Evolutionary conservation across 768 basidiomycete species (phyloP).

Genomic region (Cystofilobasidium capitatum): DNA sequence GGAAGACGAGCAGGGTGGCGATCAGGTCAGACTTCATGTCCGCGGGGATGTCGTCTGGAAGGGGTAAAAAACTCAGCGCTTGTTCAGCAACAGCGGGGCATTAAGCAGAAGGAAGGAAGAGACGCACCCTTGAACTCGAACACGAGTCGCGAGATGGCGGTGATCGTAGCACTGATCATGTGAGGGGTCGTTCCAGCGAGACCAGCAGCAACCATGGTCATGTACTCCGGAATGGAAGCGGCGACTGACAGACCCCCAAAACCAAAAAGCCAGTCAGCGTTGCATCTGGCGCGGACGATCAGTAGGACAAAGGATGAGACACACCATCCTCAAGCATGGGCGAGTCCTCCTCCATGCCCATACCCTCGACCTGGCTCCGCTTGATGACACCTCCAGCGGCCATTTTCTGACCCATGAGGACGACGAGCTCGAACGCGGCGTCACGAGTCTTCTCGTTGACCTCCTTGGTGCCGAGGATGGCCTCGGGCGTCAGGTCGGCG

Average conservation of each 20-base stretch:
- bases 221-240: conserved; percentile 78
- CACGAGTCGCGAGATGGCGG: conserved; percentile 80
- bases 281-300: conserved; percentile 12
- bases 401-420: conserved; percentile 92
- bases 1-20: conserved; percentile 75
- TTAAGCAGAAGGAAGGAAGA: not conserved
- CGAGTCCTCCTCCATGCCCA: conserved; percentile 46
- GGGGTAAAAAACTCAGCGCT: not conserved
- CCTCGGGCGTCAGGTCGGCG: conserved; percentile 82
- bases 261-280: too few relatives aligned
- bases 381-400: conserved; percentile 70
- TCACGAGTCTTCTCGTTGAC: conserved; percentile 83
- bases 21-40: conserved; percentile 75
- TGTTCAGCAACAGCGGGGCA: not conserved
- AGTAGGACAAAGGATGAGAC: not conserved
- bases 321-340: conserved; percentile 27
- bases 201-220: conserved; percentile 95
- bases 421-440: conserved; percentile 79
- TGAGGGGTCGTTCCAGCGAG: conserved; percentile 86
- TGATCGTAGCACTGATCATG: conserved; percentile 96
- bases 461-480: conserved; percentile 90
- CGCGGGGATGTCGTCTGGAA: conserved; percentile 55
- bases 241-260: conserved; percentile 41
- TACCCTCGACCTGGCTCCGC: conserved; percentile 64
- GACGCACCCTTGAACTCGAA: conserved; percentile 87